These are phyloP conservation scores for Phytopythium sindhum DNA, from an alignment of 352 stramenopile genomes.

Conservation along the genomic window DNA sequence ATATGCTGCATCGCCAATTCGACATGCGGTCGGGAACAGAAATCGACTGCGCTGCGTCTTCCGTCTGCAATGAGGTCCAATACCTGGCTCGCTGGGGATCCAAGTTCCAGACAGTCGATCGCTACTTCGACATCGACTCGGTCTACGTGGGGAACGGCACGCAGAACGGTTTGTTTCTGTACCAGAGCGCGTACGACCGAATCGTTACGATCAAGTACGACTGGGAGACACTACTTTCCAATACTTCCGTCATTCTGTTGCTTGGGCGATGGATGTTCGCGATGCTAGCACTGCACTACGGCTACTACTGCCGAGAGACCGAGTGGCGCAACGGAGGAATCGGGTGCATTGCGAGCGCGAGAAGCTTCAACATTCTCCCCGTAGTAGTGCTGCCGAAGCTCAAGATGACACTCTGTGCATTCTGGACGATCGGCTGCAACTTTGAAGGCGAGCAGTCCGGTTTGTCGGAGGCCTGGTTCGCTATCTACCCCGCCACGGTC, in stretches of 20 bases:
- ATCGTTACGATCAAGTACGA: constrained; percentile 2
- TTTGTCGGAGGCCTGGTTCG: constrained; percentile 30
- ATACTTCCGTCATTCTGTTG: not conserved
- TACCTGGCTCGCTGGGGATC: constrained; percentile 8
- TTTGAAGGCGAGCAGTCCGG: constrained; percentile 34
- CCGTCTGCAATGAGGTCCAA: not conserved
- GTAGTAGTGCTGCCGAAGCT: constrained; percentile 18
- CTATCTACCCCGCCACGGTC: constrained; percentile 25
- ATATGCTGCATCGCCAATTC: constrained; percentile 5
- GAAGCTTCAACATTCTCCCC: constrained; percentile 21
- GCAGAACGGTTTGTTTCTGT: not conserved
- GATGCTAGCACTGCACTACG: constrained; percentile 2
- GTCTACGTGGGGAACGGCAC: constrained; percentile 9
- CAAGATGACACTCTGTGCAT: constrained; percentile 21
- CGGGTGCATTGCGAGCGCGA: constrained; percentile 16
- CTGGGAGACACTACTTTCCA: constrained; percentile 1
- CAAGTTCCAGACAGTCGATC: constrained; percentile 12
- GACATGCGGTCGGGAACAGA: not conserved
- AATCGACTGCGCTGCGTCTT: not conserved
- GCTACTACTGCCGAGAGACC: not conserved
- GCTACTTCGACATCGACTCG: constrained; percentile 21
- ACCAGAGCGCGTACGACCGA: not conserved
- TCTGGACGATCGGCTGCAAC: constrained; percentile 23
- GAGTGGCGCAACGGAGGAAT: constrained; percentile 15
- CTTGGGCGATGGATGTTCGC: constrained; percentile 7